phyloP scores from a whole-genome alignment of 768 basidiomycete genomes.

The Mycena vitilis region DNA sequence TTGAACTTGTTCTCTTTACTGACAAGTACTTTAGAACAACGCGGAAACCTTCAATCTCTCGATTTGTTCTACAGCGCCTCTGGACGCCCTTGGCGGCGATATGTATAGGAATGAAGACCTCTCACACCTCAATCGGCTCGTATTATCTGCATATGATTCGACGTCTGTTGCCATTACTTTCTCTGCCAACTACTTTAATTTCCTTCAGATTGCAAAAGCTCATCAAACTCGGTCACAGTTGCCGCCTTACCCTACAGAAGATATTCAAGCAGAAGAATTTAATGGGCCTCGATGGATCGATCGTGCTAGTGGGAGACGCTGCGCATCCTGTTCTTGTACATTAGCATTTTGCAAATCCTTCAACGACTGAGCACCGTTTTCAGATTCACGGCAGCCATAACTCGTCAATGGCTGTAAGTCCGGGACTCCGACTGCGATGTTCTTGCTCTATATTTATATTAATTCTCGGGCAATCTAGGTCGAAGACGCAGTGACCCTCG shows the following conservation, averaged over 20 bases:
- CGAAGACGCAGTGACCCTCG: slow-evolving; percentile 52
- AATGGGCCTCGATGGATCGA: slow-evolving; percentile 47
- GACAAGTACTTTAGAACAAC: neutral
- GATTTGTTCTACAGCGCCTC: slow-evolving; percentile 7
- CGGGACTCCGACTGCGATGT: neutral
- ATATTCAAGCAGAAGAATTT: slow-evolving; percentile 43
- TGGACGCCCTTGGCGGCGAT: slow-evolving; percentile 11
- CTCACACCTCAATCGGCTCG: slow-evolving; percentile 19
- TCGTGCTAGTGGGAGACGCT: slow-evolving; percentile 55
- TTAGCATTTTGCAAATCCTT: neutral
- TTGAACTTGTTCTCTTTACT: neutral
- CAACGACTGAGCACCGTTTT: neutral
- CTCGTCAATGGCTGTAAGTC: slow-evolving; percentile 53
- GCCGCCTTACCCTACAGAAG: slow-evolving; percentile 24
- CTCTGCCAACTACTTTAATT: neutral
- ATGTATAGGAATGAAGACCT: slow-evolving; percentile 4
- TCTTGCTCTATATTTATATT: neutral
- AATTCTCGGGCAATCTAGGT: slow-evolving; percentile 35
- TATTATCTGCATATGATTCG: slow-evolving; percentile 24
- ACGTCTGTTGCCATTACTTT: neutral
- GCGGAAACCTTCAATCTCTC: slow-evolving; percentile 15
- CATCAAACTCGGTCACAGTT: slow-evolving; percentile 7
- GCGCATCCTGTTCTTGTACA: slow-evolving; percentile 55
- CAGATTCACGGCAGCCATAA: slow-evolving; percentile 58
- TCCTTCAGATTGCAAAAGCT: slow-evolving; percentile 18